phyloP scores from a whole-genome alignment of 192 early-diverging fungal species.

The Coemansia sp. region DNA sequence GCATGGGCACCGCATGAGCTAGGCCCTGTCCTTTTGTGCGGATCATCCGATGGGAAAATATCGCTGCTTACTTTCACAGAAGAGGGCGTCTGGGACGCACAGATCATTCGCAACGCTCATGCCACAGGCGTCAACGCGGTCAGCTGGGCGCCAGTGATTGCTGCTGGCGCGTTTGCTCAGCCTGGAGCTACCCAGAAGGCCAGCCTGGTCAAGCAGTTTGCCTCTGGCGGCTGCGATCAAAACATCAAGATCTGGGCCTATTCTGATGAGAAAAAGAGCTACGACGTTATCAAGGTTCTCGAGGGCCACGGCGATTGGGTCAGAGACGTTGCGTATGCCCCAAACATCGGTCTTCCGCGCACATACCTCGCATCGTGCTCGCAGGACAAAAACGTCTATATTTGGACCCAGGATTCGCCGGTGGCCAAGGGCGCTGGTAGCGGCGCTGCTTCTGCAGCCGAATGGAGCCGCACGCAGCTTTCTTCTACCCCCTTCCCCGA shows the following conservation, averaged over 20 bases:
- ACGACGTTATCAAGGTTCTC: slow-evolving; percentile 77
- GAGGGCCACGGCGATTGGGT: slow-evolving; percentile 98
- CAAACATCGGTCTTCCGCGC: slow-evolving; percentile 87
- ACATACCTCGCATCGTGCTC: slow-evolving; percentile 92
- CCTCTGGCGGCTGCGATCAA: slow-evolving; percentile 95
- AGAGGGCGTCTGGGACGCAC: slow-evolving; percentile 86
- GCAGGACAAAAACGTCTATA: slow-evolving; percentile 95
- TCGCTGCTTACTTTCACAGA: slow-evolving; percentile 90
- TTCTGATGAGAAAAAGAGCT: slow-evolving; percentile 71
- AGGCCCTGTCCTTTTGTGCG: slow-evolving; percentile 87
- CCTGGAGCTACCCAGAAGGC: slow-evolving; percentile 35
- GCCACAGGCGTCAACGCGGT: slow-evolving; percentile 91
- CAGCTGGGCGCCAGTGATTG: slow-evolving; percentile 89
- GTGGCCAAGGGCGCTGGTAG: slow-evolving; percentile 20
- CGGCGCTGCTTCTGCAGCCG: slow-evolving; percentile 19
- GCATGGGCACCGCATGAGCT: slow-evolving; percentile 97
- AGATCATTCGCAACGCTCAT: slow-evolving; percentile 77
- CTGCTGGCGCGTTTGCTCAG: slow-evolving; percentile 57
- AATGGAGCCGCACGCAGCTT: slow-evolving; percentile 77
- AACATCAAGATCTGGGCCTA: slow-evolving; percentile 88
- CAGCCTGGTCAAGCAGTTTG: slow-evolving; percentile 74
- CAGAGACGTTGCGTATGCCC: slow-evolving; percentile 95
- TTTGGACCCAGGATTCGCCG: slow-evolving; percentile 87
- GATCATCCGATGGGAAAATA: slow-evolving; percentile 92
- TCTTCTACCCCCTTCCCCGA: slow-evolving; percentile 82